Evolutionary conservation across 805 yeast species (phyloP), one percentile per base, ranked within the genome.

Genomic region (Lipomyces mesembrius): DNA sequence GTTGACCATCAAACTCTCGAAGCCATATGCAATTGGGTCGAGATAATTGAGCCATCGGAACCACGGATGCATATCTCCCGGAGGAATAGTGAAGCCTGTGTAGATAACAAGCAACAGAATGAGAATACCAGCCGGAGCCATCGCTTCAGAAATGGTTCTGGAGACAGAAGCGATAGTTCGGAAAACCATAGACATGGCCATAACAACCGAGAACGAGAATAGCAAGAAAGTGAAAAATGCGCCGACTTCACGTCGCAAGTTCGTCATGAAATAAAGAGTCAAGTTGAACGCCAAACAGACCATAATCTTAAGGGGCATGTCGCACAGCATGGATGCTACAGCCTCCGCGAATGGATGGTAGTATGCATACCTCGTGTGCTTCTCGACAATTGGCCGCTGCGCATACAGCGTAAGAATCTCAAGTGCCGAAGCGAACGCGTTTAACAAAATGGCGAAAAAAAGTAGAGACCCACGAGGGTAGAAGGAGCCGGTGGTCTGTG

Each of bases 331-430:
- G 4, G 86, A 80, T 0, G 91, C 88, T 3, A 90, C 71, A 0
- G 91, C 89, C 74, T 89, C 94, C 2, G 91, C 87, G 14, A 91
- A 83, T 2, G 93, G 92, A 66, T 87, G 86, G 75, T 88, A 91
- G 65, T 90, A 82, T 0, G 91, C 87, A 72, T 88, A 90, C 59
- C 83, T 83, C 73, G 87, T 87, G 75, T 90, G 96, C 74, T 90
- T 90, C 71, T 84, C 87, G 56, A 85, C 84, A 68, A 87, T 83
- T n/a, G 87, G 83, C 73, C 90, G 81, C 49, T 83, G 82, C 65
- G 80, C 84, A 70, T 77, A 83, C 39, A 82, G 74, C 12, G 79
- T 67, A 61, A 80, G 75, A 65, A 83, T 81, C 74, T 83, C 86
- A 68, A 82, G 74, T 54, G 82, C 74, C 27, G 84, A 81, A 14